Conservation (phyloP, 331 rosid species). For the Quercus lobata region DNA sequence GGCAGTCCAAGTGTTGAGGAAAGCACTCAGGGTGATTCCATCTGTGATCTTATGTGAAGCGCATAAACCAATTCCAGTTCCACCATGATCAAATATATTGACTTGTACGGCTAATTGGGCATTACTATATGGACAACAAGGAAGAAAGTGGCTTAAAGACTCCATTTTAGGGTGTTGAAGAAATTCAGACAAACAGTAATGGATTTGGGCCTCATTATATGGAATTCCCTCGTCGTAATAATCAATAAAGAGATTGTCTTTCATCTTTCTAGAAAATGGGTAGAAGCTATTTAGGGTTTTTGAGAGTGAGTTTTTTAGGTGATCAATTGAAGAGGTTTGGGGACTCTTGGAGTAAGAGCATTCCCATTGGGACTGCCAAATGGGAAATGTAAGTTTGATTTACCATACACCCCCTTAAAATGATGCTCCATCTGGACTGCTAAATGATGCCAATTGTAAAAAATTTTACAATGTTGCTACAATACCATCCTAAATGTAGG, state of each 20-base stretch:
- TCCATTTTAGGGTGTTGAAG: background rate
- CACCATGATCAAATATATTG: slow-evolving; percentile 22
- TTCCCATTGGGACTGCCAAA: too few species aligned
- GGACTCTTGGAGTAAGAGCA: background rate
- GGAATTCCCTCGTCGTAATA: slow-evolving; percentile 15
- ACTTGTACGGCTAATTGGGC: slow-evolving; percentile 13
- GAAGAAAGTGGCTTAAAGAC: background rate
- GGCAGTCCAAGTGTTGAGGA: slow-evolving; percentile 31
- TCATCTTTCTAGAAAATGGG: slow-evolving; percentile 18
- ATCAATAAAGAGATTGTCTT: slow-evolving; percentile 14
- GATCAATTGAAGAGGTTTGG: background rate
- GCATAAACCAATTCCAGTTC: slow-evolving; percentile 22
- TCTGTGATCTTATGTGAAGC: slow-evolving; percentile 32
- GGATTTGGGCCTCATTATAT: slow-evolving; percentile 13
- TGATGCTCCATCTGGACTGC: too few species aligned
- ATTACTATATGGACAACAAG: background rate
- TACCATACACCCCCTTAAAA: too few species aligned
- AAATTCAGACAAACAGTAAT: slow-evolving; percentile 2
- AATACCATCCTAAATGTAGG: too few species aligned
- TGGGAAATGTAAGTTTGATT: too few species aligned
- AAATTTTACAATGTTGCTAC: too few species aligned
- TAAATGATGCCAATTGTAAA: too few species aligned
- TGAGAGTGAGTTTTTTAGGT: background rate
- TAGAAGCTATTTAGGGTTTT: slow-evolving; percentile 14
- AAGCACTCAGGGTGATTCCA: background rate